Conservation (phyloP, 139 green algal genomes). For the Protoeuglena noctilucae region DNA sequence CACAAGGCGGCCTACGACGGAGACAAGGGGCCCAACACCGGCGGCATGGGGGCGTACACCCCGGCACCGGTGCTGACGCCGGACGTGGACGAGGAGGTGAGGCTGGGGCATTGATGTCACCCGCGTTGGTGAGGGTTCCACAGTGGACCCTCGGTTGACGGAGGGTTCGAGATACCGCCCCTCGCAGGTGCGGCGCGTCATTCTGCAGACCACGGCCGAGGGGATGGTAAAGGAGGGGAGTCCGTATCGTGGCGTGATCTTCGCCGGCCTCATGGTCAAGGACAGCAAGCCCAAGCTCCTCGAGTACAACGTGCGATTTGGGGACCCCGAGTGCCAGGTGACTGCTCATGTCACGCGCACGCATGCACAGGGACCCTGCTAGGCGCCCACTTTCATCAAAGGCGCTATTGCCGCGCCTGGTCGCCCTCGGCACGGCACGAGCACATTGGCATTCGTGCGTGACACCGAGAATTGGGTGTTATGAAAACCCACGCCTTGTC, state of each 20-base stretch:
- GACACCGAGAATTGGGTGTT: too few relatives aligned
- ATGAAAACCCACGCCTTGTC: too few relatives aligned
- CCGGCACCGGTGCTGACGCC: conserved; percentile 80
- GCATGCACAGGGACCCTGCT: too few relatives aligned
- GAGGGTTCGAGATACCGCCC: neutral
- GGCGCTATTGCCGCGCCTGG: too few relatives aligned
- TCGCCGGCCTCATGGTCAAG: conserved; percentile 95
- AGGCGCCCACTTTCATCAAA: too few relatives aligned
- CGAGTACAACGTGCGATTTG: conserved; percentile 96
- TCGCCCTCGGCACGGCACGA: too few relatives aligned
- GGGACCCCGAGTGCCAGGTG: conserved; percentile 96
- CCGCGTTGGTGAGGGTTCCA: neutral
- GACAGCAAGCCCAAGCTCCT: conserved; percentile 69
- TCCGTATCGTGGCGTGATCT: conserved; percentile 82
- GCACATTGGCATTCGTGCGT: too few relatives aligned
- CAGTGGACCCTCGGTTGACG: neutral
- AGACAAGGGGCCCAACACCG: conserved; percentile 93
- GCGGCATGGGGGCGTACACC: conserved; percentile 95
- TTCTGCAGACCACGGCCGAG: conserved; percentile 68
- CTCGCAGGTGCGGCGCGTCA: conserved; percentile 15
- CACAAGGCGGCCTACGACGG: conserved; percentile 62
- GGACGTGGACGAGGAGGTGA: conserved; percentile 42
- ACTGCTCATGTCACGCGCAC: too few relatives aligned
- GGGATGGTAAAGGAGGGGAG: conserved; percentile 69
- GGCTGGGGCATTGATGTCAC: neutral